Conservation (phyloP, 176 grass and related monocot species). For the Avena insularis region DNA sequence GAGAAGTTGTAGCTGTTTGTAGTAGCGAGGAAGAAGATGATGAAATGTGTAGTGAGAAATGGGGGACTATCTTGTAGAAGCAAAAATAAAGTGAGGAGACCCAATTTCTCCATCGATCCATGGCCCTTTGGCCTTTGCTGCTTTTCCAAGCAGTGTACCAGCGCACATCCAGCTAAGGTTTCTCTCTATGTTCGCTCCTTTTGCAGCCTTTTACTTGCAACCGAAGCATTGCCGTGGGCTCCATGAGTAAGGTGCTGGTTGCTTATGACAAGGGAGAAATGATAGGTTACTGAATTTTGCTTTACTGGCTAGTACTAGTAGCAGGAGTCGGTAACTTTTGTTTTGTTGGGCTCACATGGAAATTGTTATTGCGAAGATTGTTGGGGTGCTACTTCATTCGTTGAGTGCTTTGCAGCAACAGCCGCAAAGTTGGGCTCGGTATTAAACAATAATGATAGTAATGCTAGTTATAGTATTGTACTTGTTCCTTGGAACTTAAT, state of each 20-base stretch:
- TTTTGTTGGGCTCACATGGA: not conserved
- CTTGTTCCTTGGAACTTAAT: not conserved
- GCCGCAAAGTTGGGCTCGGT: conserved; percentile 10
- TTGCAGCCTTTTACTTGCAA: conserved; percentile 55
- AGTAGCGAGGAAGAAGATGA: not conserved
- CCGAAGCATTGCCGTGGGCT: conserved; percentile 50
- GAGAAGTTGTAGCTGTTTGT: conserved; percentile 17
- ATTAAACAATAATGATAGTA: not conserved
- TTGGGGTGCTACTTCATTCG: not conserved
- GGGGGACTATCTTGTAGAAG: not conserved
- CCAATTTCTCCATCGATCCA: not conserved
- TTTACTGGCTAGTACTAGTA: not conserved
- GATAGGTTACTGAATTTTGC: not conserved
- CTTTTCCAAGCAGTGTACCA: conserved; percentile 22
- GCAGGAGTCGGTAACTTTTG: conserved; percentile 1
- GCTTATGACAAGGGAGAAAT: not conserved
- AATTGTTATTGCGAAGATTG: not conserved
- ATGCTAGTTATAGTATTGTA: not conserved
- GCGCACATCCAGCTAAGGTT: conserved; percentile 43
- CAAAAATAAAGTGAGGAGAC: not conserved
- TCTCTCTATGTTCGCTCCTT: conserved; percentile 11
- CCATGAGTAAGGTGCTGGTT: conserved; percentile 51
- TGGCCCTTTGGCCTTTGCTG: conserved; percentile 39
- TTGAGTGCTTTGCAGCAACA: not conserved
- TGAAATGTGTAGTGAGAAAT: not conserved